Evolutionary conservation across 1,284 basidiomycete species (phyloP).

Genomic region (Microbotryum violaceum): DNA sequence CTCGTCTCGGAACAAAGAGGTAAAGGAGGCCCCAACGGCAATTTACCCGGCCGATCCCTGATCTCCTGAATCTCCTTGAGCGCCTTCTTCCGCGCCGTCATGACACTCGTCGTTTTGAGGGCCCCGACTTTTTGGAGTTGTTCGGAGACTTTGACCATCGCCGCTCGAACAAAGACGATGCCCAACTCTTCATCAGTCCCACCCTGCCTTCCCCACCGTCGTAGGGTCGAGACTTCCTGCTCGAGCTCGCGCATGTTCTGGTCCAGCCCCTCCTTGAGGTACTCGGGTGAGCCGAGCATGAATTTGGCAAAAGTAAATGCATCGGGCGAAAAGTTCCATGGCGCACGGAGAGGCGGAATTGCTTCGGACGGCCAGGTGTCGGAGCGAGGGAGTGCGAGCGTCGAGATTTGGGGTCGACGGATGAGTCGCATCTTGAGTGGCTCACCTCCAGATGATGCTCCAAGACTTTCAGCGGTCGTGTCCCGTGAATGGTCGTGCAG

Average conservation of each 20-base stretch:
- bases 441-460: background rate
- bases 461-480: constrained; percentile 2
- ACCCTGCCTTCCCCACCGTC: constrained; percentile 15
- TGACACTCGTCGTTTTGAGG: constrained; percentile 54
- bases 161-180: constrained; percentile 69
- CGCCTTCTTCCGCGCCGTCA: constrained; percentile 48
- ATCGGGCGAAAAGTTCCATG: constrained; percentile 93
- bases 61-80: constrained; percentile 53
- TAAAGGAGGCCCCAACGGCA: background rate
- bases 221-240: constrained; percentile 27
- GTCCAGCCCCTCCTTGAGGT: constrained; percentile 61
- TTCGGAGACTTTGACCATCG: constrained; percentile 61
- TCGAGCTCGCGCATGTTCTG: constrained; percentile 57
- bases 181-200: constrained; percentile 67
- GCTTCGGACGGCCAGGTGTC: constrained; percentile 87
- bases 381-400: constrained; percentile 87
- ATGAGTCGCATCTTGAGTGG: constrained; percentile 75
- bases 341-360: constrained; percentile 80
- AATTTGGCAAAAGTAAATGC: constrained; percentile 83
- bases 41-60: constrained; percentile 26
- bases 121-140: constrained; percentile 70
- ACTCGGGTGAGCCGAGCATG: constrained; percentile 87
- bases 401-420: constrained; percentile 87
- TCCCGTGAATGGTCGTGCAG: constrained; percentile 15
- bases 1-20: constrained; percentile 23